These are phyloP conservation scores for Candida vartiovaarae DNA, from an alignment of 805 yeast species.

Conservation along the genomic window DNA sequence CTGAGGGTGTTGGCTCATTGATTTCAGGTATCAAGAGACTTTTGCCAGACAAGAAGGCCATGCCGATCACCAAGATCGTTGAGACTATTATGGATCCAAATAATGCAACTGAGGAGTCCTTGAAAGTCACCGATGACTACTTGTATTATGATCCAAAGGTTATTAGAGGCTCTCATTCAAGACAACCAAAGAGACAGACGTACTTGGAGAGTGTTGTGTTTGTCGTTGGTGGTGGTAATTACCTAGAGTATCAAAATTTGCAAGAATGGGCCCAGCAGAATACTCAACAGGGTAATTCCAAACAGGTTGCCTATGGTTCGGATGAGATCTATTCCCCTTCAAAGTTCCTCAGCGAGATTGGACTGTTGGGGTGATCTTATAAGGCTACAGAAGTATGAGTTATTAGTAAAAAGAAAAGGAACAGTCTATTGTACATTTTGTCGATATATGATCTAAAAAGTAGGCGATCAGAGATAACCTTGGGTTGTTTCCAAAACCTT, in stretches of 20 bases:
- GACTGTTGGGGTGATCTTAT: slow-evolving; percentile 36
- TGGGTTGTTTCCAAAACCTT: slow-evolving; percentile 42
- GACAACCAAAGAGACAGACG: slow-evolving; percentile 78
- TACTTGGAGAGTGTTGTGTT: slow-evolving; percentile 82
- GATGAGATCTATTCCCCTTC: slow-evolving; percentile 68
- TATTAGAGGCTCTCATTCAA: slow-evolving; percentile 82
- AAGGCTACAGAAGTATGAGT: too few relatives aligned
- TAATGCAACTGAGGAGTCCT: slow-evolving; percentile 52
- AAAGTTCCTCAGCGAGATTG: slow-evolving; percentile 62
- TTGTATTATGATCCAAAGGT: slow-evolving; percentile 82
- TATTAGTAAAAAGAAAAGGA: not conserved
- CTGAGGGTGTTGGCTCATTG: slow-evolving; percentile 85
- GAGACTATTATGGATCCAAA: slow-evolving; percentile 87
- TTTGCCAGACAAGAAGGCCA: slow-evolving; percentile 78
- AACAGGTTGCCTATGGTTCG: slow-evolving; percentile 77
- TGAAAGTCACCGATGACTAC: slow-evolving; percentile 80
- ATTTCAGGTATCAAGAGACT: slow-evolving; percentile 83
- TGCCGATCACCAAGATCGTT: slow-evolving; percentile 85
- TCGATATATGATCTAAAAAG: not conserved
- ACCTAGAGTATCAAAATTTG: slow-evolving; percentile 86
- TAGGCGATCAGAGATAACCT: slow-evolving; percentile 25
- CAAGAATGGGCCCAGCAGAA: slow-evolving; percentile 69
- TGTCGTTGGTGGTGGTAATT: slow-evolving; percentile 96
- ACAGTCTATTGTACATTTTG: not conserved
- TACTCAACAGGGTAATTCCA: slow-evolving; percentile 33